phyloP scores from a whole-genome alignment of 2,329 filamentous ascomycete genomes.

The Bertia moriformis region DNA sequence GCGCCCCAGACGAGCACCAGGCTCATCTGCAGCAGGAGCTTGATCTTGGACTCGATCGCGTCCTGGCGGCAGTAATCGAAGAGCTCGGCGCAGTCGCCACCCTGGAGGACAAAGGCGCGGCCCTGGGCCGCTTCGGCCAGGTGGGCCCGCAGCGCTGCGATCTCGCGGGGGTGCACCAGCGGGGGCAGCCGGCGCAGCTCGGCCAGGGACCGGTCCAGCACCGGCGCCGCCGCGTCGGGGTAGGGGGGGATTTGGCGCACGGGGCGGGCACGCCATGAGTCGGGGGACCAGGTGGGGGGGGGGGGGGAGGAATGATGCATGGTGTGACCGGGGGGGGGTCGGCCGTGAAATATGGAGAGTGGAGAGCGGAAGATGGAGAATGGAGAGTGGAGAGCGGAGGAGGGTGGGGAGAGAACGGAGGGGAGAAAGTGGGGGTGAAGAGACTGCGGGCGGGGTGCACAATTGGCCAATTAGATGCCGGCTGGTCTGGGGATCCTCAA shows the following conservation, averaged over 20 bases:
- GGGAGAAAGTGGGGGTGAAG: too few species aligned
- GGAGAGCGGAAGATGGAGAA: too few species aligned
- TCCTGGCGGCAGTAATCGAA: conserved; percentile 89
- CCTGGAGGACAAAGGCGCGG: conserved; percentile 85
- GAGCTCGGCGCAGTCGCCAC: conserved; percentile 94
- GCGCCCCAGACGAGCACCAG: conserved; percentile 84
- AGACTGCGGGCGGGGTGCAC: too few species aligned
- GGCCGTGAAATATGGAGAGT: too few species aligned
- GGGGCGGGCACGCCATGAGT: conserved; percentile 64
- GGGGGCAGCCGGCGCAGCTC: conserved; percentile 61
- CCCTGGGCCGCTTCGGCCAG: conserved; percentile 78
- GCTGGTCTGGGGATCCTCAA: too few species aligned
- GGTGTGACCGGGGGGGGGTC: too few species aligned
- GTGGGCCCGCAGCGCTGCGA: conserved; percentile 62
- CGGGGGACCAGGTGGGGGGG: conserved; percentile 33
- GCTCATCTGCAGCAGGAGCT: conserved; percentile 92
- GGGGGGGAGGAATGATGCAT: too few species aligned
- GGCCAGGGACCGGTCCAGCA: conserved; percentile 40
- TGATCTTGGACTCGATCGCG: conserved; percentile 91
- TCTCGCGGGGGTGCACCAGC: conserved; percentile 67
- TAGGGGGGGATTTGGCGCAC: conserved; percentile 67
- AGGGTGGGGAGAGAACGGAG: too few species aligned
- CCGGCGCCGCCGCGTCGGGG: conserved; percentile 32
- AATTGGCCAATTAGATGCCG: too few species aligned
- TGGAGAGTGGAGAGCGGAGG: too few species aligned